Conservation (phyloP, 2,329 filamentous ascomycete species). For the Aspergillus brasiliensis region DNA sequence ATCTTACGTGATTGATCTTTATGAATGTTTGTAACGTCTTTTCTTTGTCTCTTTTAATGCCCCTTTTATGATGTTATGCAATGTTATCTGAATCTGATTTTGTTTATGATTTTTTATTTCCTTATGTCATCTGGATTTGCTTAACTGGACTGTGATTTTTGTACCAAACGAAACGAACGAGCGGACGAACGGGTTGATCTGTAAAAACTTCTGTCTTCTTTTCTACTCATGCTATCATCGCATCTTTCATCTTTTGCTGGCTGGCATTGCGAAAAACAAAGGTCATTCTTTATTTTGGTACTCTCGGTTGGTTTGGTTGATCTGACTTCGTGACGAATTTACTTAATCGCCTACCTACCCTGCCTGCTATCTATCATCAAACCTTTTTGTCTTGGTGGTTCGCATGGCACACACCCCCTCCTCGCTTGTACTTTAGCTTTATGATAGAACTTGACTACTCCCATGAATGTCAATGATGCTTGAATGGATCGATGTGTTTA, state of each 20-base stretch:
- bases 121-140: background rate
- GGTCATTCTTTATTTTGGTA: no score
- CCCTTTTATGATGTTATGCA: background rate
- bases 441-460: slow-evolving; percentile 13
- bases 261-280: no score
- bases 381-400: background rate
- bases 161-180: no score
- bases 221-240: no score
- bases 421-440: slow-evolving; percentile 15
- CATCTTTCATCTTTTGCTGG: no score
- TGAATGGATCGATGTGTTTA: background rate
- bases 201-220: no score
- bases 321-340: background rate
- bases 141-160: background rate
- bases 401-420: background rate
- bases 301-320: no score
- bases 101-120: background rate
- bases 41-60: background rate
- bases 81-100: background rate
- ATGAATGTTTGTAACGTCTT: background rate
- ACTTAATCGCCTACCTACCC: background rate
- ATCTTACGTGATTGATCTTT: background rate
- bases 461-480: background rate
- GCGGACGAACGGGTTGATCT: no score
- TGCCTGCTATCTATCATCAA: background rate